phyloP scores from a whole-genome alignment of 345 rosid genomes.

The Balakata baccata region DNA sequence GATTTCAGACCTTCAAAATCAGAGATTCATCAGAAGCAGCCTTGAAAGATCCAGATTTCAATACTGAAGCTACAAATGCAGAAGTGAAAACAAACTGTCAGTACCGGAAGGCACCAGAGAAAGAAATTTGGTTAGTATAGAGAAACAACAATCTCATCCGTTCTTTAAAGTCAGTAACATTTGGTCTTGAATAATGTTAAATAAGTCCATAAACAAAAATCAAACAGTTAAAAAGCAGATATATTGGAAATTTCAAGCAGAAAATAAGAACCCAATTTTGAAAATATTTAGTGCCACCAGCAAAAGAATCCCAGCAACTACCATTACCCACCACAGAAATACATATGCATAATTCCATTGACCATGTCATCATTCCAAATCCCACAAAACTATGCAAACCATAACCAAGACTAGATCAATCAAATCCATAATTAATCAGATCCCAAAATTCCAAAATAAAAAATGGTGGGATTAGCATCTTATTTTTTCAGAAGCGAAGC shows the following conservation, averaged over 20 bases:
- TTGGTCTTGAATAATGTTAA: background rate
- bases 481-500: background rate
- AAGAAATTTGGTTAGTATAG: background rate
- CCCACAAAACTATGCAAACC: background rate
- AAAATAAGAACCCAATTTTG: background rate
- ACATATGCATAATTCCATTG: background rate
- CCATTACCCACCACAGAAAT: background rate
- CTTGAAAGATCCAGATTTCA: conserved; percentile 48
- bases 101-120: background rate
- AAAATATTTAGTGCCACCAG: background rate
- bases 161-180: background rate
- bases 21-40: conserved; percentile 48
- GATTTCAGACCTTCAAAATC: conserved; percentile 52
- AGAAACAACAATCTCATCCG: background rate
- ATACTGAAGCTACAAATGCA: conserved; percentile 46
- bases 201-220: background rate
- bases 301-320: background rate
- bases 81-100: conserved; percentile 1
- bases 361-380: background rate
- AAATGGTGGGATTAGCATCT: background rate
- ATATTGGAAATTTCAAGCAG: background rate
- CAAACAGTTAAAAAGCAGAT: background rate
- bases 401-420: too few relatives aligned
- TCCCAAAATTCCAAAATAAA: background rate
- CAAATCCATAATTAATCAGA: background rate